Conservation (phyloP, 352 stramenopile species). For the Globisporangium abappressorium region DNA sequence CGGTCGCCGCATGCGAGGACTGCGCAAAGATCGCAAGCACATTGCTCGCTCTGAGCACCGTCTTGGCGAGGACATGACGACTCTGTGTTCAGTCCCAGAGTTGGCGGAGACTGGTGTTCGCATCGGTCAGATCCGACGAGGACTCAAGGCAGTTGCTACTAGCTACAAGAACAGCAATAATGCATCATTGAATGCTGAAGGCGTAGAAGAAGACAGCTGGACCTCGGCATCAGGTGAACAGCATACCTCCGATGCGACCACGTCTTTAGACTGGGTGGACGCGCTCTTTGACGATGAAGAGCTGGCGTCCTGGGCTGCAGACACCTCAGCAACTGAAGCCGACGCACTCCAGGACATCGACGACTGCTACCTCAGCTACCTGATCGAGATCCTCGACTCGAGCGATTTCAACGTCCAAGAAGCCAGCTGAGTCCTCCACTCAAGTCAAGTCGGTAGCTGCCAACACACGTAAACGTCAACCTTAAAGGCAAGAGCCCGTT, state of each 20-base stretch:
- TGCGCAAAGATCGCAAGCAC: constrained; percentile 25
- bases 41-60: constrained; percentile 17
- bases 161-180: neutral
- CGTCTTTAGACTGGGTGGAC: neutral
- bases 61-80: constrained; percentile 17
- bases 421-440: neutral
- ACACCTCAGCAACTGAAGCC: neutral
- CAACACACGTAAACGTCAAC: neutral
- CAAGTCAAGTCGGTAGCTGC: neutral
- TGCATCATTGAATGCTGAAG: neutral
- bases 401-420: neutral
- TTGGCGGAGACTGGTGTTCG: neutral
- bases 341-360: constrained; percentile 14
- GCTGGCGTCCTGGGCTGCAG: constrained; percentile 1
- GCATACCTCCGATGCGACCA: neutral
- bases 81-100: neutral
- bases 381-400: constrained; percentile 13
- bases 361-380: constrained; percentile 17
- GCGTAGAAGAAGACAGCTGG: neutral
- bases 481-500: neutral
- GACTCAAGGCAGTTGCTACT: neutral
- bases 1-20: constrained; percentile 5
- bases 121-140: neutral
- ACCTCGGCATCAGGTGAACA: neutral
- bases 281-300: neutral